These are phyloP conservation scores for Diaporthe longicolla DNA, from an alignment of 2,329 filamentous ascomycete genomes.

Conservation along the genomic window DNA sequence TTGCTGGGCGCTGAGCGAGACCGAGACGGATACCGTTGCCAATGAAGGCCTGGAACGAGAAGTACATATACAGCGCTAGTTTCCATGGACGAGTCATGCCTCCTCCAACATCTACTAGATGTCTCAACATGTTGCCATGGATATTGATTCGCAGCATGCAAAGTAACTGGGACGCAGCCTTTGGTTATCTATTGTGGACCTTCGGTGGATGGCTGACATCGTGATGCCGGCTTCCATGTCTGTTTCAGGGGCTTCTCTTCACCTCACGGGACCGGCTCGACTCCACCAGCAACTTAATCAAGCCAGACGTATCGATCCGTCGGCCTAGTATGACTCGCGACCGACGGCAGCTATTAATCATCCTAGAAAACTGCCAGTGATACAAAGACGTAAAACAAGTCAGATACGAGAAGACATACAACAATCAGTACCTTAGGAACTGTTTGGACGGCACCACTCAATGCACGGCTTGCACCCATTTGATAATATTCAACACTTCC, in stretches of 20 bases:
- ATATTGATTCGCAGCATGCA: not conserved
- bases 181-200: slow-evolving; percentile 30
- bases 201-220: not conserved
- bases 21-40: too few relatives aligned
- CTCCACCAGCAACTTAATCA: not conserved
- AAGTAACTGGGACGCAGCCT: not conserved
- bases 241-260: slow-evolving; percentile 25
- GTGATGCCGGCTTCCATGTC: slow-evolving; percentile 13
- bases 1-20: not conserved
- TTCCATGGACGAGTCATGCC: slow-evolving; percentile 14
- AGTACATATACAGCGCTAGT: not conserved
- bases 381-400: not conserved
- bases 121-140: not conserved
- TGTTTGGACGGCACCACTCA: not conserved
- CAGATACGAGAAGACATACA: not conserved
- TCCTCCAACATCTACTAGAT: slow-evolving; percentile 7
- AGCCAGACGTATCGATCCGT: not conserved
- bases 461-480: not conserved
- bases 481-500: not conserved
- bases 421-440: not conserved
- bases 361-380: not conserved
- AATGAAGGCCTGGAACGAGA: not conserved
- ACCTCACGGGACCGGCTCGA: slow-evolving; percentile 19
- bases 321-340: slow-evolving; percentile 9
- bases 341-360: not conserved